Evolutionary conservation across 2,329 filamentous ascomycete genomes (phyloP), one percentile per base, ranked within the genome.

Genomic region (Tolypocladium paradoxum): DNA sequence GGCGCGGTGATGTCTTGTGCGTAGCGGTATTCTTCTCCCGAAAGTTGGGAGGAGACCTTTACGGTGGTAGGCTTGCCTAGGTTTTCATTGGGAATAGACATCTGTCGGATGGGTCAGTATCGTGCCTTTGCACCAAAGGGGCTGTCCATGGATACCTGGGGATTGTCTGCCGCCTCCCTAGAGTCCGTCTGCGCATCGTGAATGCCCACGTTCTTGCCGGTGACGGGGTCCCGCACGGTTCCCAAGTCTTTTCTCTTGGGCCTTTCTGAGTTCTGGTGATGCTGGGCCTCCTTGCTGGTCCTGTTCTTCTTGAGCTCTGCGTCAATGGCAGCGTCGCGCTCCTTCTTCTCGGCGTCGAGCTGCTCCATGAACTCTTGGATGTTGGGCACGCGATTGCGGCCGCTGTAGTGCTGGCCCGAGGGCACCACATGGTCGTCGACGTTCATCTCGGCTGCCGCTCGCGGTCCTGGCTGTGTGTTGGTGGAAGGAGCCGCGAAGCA

Each of bases 1-100:
- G 92, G 92, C 0, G 92, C 88, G 0, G 90, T 95, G 54, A 95
- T 76, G 69, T 97, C 92, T 70, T 96, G 92, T 11, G 84, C 88
- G 54, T 86, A 66, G 58, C 87, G 88, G 69, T 97, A 96, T 58
- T 95, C 88, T 55, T 85, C 79, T 31, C 85, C 82, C 0, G 84
- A 83, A 66, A 95, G 88, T 0, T 76, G 76, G 0, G 85, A 69
- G 1, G 88, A 81, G 1, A 88, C 89, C 63, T 87, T 82, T 36
- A 90, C 77, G 0, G 87, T 78, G 61, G 88, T 87, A 3, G 81
- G 74, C 65, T 87, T 91, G 57, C 84, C 81, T 2, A 97, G 72
- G 62, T 96, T 96, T 43, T 89, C 88, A 68, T 96, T 97, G 20
- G 92, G 92, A 0, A 97, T 82, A 2, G 87, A 89, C 16, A 96